Conservation (phyloP, 1,284 basidiomycete genomes). For the Puccinia triticina region DNA sequence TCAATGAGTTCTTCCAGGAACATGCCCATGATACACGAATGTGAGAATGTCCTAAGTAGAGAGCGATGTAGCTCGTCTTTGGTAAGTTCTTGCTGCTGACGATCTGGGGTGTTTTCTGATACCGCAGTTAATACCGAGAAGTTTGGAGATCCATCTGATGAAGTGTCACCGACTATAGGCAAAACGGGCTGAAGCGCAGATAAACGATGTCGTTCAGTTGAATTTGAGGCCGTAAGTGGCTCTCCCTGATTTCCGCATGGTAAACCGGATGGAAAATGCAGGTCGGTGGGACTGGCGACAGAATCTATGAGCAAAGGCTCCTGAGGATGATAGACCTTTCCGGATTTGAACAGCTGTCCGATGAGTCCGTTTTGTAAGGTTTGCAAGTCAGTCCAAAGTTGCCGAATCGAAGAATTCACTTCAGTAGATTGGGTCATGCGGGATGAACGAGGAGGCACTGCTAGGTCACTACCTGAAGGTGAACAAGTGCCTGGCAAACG, state of each 20-base stretch:
- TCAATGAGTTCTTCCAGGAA: slow-evolving; percentile 16
- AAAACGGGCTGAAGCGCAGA: neutral
- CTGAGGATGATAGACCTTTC: slow-evolving; percentile 27
- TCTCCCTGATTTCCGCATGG: neutral
- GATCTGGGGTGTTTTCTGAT: neutral
- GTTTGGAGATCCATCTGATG: neutral
- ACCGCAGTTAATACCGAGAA: neutral
- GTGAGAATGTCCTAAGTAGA: neutral
- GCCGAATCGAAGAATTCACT: neutral
- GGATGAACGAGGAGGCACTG: neutral
- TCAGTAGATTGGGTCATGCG: neutral
- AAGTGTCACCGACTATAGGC: neutral
- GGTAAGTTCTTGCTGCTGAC: neutral
- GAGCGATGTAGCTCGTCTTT: slow-evolving; percentile 5
- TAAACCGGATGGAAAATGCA: neutral
- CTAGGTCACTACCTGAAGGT: neutral
- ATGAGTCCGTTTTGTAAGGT: slow-evolving; percentile 8
- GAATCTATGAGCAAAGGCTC: slow-evolving; percentile 30
- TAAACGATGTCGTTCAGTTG: neutral
- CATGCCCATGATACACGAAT: slow-evolving; percentile 4
- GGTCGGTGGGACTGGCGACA: neutral
- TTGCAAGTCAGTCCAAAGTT: slow-evolving; percentile 26
- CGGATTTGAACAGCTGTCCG: slow-evolving; percentile 22
- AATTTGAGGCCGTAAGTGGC: neutral
- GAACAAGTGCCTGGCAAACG: neutral